Evolutionary conservation across 2,329 filamentous ascomycete genomes (phyloP), one percentile per base, ranked within the genome.

Genomic region (Aspergillus proliferans): DNA sequence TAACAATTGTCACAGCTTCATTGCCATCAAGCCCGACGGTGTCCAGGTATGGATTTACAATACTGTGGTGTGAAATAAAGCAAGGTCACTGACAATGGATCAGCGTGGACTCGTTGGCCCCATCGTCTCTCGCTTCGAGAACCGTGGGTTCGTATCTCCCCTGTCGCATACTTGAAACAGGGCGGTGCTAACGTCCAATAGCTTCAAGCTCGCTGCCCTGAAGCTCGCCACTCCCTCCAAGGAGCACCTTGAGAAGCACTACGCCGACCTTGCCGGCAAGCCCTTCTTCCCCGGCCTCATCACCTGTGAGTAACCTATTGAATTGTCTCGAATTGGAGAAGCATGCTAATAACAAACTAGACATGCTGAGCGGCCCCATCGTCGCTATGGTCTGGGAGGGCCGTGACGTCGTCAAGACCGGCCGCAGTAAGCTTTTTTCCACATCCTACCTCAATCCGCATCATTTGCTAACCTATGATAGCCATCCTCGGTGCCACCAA

Each of bases 331-430:
- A 40, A 19, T 19, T 21, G 19, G 14, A 43, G 15, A 9, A 33
- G 19, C 14, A 50, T 47, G 39, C 58, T 66, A 54, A 67, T 46
- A 24, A 41, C 26, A 40, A 21, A 49, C 54, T 59, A 95, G 90
- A 97, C 84, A 98, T 97, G 93, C 79, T 84, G 75, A 91, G 85
- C 74, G 93, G 93, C 73, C 93, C 93, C 74, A 92, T 98, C 80
- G 86, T 83, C 81, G 93, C 93, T 80, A 98, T 97, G 92, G 87
- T 98, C 77, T 98, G 93, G 93, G 91, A 98, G 78, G 93, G 93
- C 72, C 88, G 87, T 83, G 91, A 98, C 71, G 93, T 86, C 76
- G 91, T 96, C 83, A 97, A 97, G 88, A 96, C 91, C 64, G 93
- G 93, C 76, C 92, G 93, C 72, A 72, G 85, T 88, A 83, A 62